A percentile compares a stretch with the other conserved stretches of the same genome.
These are phyloP conservation scores for Tetragonia tetragonoides DNA, from an alignment of 148 eudicot species.

Conservation along the genomic window DNA sequence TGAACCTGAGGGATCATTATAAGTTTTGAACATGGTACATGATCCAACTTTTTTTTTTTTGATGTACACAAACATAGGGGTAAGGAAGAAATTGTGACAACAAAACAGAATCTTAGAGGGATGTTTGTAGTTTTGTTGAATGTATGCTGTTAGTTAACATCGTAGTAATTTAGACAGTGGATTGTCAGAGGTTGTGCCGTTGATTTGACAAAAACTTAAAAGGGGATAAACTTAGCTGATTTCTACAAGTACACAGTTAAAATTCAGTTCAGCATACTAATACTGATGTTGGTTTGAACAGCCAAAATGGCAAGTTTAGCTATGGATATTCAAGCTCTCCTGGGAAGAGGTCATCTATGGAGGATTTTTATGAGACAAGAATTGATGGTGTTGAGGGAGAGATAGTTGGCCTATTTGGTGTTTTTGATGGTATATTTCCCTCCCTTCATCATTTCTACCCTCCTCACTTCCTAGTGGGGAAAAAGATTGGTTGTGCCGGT, in stretches of 20 bases:
- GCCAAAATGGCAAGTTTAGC: slow-evolving; percentile 86
- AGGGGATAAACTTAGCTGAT: not conserved
- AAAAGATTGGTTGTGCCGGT: not conserved
- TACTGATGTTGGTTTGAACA: slow-evolving; percentile 32
- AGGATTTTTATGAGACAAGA: slow-evolving; percentile 96
- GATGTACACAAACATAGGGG: too few relatives aligned
- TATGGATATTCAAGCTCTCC: slow-evolving; percentile 96
- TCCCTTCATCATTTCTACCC: slow-evolving; percentile 10
- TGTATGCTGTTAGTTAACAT: too few relatives aligned
- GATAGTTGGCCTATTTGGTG: slow-evolving; percentile 90
- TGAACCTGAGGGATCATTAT: too few relatives aligned
- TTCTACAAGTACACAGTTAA: not conserved
- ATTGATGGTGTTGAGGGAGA: slow-evolving; percentile 93
- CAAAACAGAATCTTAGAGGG: too few relatives aligned
- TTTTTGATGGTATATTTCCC: slow-evolving; percentile 69
- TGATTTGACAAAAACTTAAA: not conserved
- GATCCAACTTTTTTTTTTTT: too few relatives aligned
- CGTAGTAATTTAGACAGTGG: not conserved
- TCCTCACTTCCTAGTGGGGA: not conserved
- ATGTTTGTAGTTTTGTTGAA: too few relatives aligned
- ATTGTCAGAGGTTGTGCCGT: not conserved
- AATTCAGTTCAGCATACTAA: not conserved
- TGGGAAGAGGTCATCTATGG: slow-evolving; percentile 98
- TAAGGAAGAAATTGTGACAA: too few relatives aligned
- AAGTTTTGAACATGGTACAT: too few relatives aligned